Evolutionary conservation across 2,329 filamentous ascomycete species (phyloP).

Genomic region (Elsinoe necatrix): DNA sequence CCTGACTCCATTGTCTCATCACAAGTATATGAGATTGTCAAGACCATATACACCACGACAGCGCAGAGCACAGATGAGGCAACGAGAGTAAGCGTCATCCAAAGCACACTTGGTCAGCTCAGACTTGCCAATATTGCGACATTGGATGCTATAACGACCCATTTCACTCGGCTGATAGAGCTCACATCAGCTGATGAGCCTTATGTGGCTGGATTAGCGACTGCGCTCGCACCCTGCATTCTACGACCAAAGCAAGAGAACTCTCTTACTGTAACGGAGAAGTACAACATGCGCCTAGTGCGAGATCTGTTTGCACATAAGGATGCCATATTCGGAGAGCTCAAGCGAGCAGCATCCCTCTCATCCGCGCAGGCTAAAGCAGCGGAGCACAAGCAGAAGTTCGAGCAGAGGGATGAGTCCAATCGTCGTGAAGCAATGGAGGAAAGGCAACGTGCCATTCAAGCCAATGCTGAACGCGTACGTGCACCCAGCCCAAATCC

Average conservation of each 20-base stretch:
- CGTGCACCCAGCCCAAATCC: constrained; percentile 33
- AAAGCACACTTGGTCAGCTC: constrained; percentile 90
- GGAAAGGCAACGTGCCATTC: constrained; percentile 75
- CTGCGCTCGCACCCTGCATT: constrained; percentile 71
- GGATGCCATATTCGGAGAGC: constrained; percentile 86
- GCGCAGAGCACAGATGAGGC: constrained; percentile 67
- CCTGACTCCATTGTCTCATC: constrained; percentile 97
- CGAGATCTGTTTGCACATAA: constrained; percentile 91
- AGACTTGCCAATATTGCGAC: constrained; percentile 96
- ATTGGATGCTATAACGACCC: constrained; percentile 95
- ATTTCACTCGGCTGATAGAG: constrained; percentile 94
- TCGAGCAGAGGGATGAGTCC: constrained; percentile 91
- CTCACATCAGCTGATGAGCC: constrained; percentile 89
- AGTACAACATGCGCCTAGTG: constrained; percentile 80
- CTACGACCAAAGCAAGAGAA: constrained; percentile 80
- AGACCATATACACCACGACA: constrained; percentile 87
- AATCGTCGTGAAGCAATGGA: constrained; percentile 91
- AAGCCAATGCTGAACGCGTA: constrained; percentile 42
- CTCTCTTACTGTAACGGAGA: constrained; percentile 90
- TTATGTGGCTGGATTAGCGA: constrained; percentile 68
- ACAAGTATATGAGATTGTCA: constrained; percentile 96
- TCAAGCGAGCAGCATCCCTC: constrained; percentile 79
- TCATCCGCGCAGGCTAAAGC: constrained; percentile 55
- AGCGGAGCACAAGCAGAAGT: constrained; percentile 55
- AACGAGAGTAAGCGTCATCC: constrained; percentile 78